Conservation (phyloP, 1,284 basidiomycete species). For the Mycosarcoma maydis region DNA sequence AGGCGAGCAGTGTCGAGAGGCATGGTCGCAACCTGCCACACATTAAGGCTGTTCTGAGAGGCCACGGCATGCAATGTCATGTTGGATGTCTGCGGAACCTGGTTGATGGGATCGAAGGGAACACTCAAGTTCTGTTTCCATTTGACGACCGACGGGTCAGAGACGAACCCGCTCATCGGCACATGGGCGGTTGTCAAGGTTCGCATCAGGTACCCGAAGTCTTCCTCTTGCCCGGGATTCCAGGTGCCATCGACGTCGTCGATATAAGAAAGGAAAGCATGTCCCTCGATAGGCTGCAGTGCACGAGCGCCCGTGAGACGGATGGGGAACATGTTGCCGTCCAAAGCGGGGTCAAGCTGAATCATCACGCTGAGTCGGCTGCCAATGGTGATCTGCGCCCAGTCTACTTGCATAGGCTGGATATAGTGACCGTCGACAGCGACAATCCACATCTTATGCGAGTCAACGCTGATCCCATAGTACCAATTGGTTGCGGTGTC, state of each 20-base stretch:
- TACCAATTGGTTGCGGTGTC: conserved; percentile 43
- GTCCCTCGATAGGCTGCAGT: conserved; percentile 47
- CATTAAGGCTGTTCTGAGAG: conserved; percentile 51
- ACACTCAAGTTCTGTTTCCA: conserved; percentile 35
- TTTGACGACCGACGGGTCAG: conserved; percentile 24
- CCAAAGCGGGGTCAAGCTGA: conserved; percentile 26
- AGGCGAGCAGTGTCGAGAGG: conserved; percentile 45
- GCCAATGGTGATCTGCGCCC: conserved; percentile 48
- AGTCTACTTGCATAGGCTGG: conserved; percentile 36
- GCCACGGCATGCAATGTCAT: conserved; percentile 50
- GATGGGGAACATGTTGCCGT: conserved; percentile 36
- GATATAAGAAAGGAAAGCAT: conserved; percentile 47
- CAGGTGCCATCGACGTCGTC: conserved; percentile 24
- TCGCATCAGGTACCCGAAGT: conserved; percentile 30
- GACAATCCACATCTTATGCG: conserved; percentile 43
- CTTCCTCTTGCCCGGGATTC: conserved; percentile 27
- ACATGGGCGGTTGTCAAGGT: conserved; percentile 16
- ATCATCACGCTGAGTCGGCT: conserved; percentile 47
- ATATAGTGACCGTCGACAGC: conserved; percentile 49
- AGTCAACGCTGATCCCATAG: conserved; percentile 27
- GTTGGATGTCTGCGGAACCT: conserved; percentile 26
- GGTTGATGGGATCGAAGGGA: conserved; percentile 34
- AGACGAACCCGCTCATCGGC: conserved; percentile 36
- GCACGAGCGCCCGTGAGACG: conserved; percentile 44
- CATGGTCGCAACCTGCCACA: conserved; percentile 47